Evolutionary conservation across 176 grass and related monocot genomes (phyloP), one percentile per base, ranked within the genome.

Genomic region (Triticum urartu): DNA sequence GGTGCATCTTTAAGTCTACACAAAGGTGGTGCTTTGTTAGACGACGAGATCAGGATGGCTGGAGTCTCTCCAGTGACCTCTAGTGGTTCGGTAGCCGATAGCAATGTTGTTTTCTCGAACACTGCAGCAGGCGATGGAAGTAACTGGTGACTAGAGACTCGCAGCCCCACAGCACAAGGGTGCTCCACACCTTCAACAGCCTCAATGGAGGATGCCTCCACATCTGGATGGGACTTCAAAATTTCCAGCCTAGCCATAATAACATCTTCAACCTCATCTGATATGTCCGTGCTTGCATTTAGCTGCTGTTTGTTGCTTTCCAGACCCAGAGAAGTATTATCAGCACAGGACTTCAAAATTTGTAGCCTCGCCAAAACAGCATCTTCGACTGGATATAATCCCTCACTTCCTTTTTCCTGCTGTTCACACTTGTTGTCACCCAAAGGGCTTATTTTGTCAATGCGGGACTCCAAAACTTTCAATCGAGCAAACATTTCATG

Each of bases 331-430:
- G 83, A 77, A 26, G 40, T 35, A 79, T 71, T 79, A 77, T 88
- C 67, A 48, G 54, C 25, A 80, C 75, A 12, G 18, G 82, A 80
- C 66, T 87, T 88, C 83, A 92, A 87, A 84, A 89, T 67, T 72
- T 21, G 58, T 7, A 88, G 65, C 40, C 88, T 92, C 43, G 76
- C 59, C 86, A 87, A 84, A 87, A 92, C 76, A 95, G 56, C 82
- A 90, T 83, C 84, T 64, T 89, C 80, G 54, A 80, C 25, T 38
- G 54, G 62, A 89, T 47, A 59, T 76, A 38, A 34, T 68, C 28
- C 67, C n/a, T 89, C 79, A 52, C 40, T 85, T 77, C 58, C 78
- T 26, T 88, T 79, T 85, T 88, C 52, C 71, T 71, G 72, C 56
- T 50, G 61, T 72, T 85, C 18, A 15, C 14, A 71, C 32, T 70